Evolutionary conservation across 768 basidiomycete species (phyloP), one percentile per base, ranked within the genome.

Genomic region (Boletus vinaceobasis): DNA sequence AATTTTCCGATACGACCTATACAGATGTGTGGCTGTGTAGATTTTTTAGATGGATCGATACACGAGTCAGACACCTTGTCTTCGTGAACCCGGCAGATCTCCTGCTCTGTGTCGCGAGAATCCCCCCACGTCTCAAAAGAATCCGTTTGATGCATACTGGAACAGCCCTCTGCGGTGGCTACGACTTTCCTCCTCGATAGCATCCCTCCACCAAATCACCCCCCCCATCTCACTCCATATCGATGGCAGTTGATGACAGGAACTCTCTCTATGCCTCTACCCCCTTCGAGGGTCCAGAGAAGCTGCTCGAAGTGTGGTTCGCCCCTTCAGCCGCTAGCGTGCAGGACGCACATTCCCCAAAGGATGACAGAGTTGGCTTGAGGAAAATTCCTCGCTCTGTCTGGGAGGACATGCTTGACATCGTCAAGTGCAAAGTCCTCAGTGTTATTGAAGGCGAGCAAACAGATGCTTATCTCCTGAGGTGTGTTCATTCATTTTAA

Each of bases 321-420:
- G 86, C 90, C 1, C 91, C 93, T 13, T 87, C 87, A 8, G 74
- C 85, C 6, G 77, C 80, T 9, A 72, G 79, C 27, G 76, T 90
- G 9, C 82, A 85, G 33, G 75, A 74, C 58, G 73, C 76, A 39
- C 70, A 67, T 15, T 58, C 60, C 40, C 60, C 70, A 45, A 60
- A 46, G 43, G 72, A 74, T 59, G 77, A 73, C 66, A 84, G 79
- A 69, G 72, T 73, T 21, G 97, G 97, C 36, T 80, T 99, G 43
- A 78, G 95, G 54, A 81, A 77, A 61, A 86, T 99, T 33, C 78
- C 83, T 61, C 78, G 86, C 55, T 71, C 77, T 31, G 76, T 89
- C 32, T 99, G 97, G 97, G 94, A 97, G 74, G 90, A 92, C 55
- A 97, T 99, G 93, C 84, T 99, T 56, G 87, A 86, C 73, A 90